Evolutionary conservation across 2,329 filamentous ascomycete genomes (phyloP).

Genomic region (Cercospora sp.): DNA sequence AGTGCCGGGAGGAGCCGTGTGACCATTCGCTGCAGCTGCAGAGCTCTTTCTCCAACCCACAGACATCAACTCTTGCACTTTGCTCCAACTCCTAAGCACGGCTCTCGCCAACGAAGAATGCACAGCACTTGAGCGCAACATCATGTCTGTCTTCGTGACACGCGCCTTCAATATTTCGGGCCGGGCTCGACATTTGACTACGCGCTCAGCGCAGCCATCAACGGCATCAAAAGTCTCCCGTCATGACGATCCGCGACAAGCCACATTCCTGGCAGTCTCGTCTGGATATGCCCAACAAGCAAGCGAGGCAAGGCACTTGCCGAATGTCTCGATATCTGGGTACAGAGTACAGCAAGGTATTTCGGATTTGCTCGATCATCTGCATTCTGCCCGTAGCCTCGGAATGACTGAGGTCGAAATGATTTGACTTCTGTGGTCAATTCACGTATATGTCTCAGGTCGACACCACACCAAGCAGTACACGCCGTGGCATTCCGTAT

Average conservation of each 20-base stretch:
- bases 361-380: conserved; percentile 34
- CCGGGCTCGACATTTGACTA: background rate
- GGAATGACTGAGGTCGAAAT: conserved; percentile 35
- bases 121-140: background rate
- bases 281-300: background rate
- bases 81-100: background rate
- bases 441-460: conserved; percentile 5
- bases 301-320: conserved; percentile 1
- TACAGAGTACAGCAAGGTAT: conserved; percentile 31
- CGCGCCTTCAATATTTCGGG: background rate
- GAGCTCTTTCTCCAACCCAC: background rate
- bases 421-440: conserved; percentile 1
- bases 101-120: background rate
- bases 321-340: background rate
- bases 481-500: conserved; percentile 28
- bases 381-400: conserved; percentile 32
- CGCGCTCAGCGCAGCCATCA: background rate
- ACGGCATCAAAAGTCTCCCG: background rate
- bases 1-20: background rate
- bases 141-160: background rate
- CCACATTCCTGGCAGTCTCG: conserved; percentile 5
- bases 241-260: background rate
- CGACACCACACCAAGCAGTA: conserved; percentile 1
- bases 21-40: background rate
- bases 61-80: background rate